Base-by-base conservation (phyloP, 2,329 filamentous ascomycete genomes). In the Penicillium sp. region DNA sequence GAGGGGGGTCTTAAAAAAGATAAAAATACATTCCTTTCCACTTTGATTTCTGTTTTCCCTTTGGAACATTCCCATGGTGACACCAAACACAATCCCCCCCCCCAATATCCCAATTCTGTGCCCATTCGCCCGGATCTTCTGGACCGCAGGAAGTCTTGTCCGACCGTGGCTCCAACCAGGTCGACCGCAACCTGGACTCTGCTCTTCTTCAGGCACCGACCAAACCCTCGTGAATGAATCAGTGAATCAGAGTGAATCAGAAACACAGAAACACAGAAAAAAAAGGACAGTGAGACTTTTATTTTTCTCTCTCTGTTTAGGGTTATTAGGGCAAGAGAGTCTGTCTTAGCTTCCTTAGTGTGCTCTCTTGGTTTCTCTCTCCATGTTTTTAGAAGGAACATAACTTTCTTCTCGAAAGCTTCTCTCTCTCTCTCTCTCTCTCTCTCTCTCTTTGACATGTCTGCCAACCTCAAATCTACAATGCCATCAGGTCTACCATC, bases 61-160 rank as follows among this genome's bases (percentile, higher is more conserved):
- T 51, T 17, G 25, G n/a, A 29, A 31, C 38, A 31, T 61, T 45
- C 40, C 13, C 15, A 31, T 51, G 31, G 53, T 50, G 8, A 42
- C 45, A 55, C 46, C 21, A 23, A 41, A 41, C 5, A 25, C 5
- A 54, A 21, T 25, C 8, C 9, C 12, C 13, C 12, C 29, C 2
- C 31, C 5, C 29, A 31, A 6, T 5, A 25, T 43, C 45, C 29
- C 33, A 40, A 31, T 19, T 19, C 52, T 29, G 37, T 35, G 45
- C 46, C 31, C 31, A 67, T 67, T 67, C 58, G 65, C 50, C 49
- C 65, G 65, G 65, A 67, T 64, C 64, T 67, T 51, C 61, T 67
- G 64, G 65, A 64, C 65, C 63, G 64, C 57, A 57, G 65, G 64
- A 66, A 67, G 43, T 65, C 49, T 59, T 67, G 65, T 67, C 65